Evolutionary conservation across 2,329 filamentous ascomycete genomes (phyloP).

Genomic region (Ambrosiella cleistominuta): DNA sequence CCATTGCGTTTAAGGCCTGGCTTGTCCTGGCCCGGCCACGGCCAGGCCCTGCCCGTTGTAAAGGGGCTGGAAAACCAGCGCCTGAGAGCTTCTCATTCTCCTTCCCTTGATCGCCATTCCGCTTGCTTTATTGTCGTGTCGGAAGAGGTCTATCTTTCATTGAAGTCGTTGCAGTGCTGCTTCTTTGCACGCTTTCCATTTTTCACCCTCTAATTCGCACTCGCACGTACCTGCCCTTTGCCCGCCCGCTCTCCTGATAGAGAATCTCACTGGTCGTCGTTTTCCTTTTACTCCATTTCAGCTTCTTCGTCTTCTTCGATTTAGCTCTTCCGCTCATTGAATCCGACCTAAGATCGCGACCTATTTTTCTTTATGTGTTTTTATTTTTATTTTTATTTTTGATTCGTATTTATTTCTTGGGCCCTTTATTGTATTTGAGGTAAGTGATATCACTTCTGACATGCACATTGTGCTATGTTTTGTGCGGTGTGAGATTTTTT

Average conservation of each 20-base stretch:
- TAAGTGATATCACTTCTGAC: background rate
- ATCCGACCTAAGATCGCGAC: background rate
- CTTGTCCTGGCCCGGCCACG: constrained; percentile 10
- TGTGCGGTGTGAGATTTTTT: too few relatives aligned
- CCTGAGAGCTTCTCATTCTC: constrained; percentile 6
- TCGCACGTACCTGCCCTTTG: background rate
- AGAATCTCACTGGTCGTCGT: background rate
- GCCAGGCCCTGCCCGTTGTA: constrained; percentile 4
- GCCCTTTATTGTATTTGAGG: background rate
- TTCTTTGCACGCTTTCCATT: background rate
- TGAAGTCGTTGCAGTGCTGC: constrained; percentile 7
- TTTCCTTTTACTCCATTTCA: constrained; percentile 2
- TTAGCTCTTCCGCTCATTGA: constrained; percentile 2
- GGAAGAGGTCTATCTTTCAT: background rate
- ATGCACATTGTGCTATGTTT: too few relatives aligned
- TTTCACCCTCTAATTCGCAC: constrained; percentile 4
- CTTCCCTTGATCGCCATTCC: constrained; percentile 4
- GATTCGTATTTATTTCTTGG: background rate
- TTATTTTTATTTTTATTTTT: constrained; percentile 3
- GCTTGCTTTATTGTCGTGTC: background rate
- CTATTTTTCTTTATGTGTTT: constrained; percentile 5
- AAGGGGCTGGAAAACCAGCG: constrained; percentile 4
- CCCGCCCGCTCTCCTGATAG: background rate
- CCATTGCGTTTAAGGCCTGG: constrained; percentile 12
- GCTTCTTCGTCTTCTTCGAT: constrained; percentile 1